Evolutionary conservation across 345 rosid genomes (phyloP).

Genomic region (Isatis tinctoria): DNA sequence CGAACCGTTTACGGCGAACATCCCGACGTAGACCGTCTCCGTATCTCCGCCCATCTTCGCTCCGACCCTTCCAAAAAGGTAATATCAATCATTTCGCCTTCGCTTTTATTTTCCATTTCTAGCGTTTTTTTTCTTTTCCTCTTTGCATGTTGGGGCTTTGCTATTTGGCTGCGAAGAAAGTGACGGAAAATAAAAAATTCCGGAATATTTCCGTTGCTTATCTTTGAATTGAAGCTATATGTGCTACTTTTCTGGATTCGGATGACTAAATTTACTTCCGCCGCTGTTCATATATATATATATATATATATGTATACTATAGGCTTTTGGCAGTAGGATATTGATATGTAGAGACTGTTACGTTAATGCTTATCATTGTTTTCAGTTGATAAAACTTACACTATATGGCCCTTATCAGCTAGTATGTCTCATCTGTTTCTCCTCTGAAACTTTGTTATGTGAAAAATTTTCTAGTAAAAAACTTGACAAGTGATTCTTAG

Average conservation of each 20-base stretch:
- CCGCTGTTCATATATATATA: too few species aligned
- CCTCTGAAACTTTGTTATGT: background rate
- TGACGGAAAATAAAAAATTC: background rate
- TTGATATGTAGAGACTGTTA: background rate
- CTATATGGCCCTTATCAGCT: background rate
- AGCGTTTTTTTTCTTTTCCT: background rate
- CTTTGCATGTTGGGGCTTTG: slow-evolving; percentile 20
- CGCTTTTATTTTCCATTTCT: background rate
- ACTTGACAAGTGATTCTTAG: background rate
- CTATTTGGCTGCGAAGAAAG: slow-evolving; percentile 6
- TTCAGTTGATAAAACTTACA: background rate
- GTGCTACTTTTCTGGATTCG: background rate
- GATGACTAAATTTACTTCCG: background rate
- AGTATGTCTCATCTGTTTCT: background rate
- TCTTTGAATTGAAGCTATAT: background rate
- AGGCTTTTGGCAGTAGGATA: background rate
- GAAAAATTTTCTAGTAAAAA: background rate
- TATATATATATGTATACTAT: too few species aligned
- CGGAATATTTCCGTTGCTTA: background rate
- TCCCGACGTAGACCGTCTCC: slow-evolving; percentile 67
- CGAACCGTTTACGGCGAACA: slow-evolving; percentile 47
- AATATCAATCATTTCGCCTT: background rate
- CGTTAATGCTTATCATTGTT: background rate
- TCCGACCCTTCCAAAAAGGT: slow-evolving; percentile 66
- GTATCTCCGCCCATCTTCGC: slow-evolving; percentile 44